Conservation (phyloP, 805 yeast species). For the Candida germanica region DNA sequence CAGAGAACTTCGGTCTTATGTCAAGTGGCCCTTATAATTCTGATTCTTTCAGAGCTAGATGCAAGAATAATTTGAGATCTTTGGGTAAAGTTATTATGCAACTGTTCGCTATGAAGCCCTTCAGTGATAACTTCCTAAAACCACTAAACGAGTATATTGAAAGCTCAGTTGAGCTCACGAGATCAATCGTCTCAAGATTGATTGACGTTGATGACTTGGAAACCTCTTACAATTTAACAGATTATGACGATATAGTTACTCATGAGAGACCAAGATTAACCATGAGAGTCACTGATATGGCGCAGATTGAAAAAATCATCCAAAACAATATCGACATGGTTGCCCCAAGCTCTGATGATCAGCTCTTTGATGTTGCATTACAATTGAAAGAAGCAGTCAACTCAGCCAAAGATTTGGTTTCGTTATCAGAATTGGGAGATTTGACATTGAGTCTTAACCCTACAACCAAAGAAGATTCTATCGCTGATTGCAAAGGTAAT, state of each 20-base stretch:
- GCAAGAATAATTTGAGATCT: constrained; percentile 51
- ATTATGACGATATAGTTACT: constrained; percentile 63
- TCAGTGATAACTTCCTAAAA: constrained; percentile 68
- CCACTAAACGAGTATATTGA: constrained; percentile 75
- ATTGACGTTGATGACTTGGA: constrained; percentile 60
- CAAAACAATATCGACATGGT: constrained; percentile 39
- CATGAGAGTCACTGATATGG: constrained; percentile 45
- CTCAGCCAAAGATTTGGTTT: constrained; percentile 39
- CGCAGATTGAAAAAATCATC: constrained; percentile 44
- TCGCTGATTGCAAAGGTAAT: constrained; percentile 54
- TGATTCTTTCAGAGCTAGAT: constrained; percentile 13
- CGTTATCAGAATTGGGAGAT: constrained; percentile 50
- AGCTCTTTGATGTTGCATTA: constrained; percentile 43
- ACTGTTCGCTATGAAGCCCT: constrained; percentile 64
- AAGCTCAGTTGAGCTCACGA: constrained; percentile 46
- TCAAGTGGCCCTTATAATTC: constrained; percentile 26
- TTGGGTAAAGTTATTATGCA: constrained; percentile 62
- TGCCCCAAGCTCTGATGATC: constrained; percentile 54
- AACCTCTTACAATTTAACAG: constrained; percentile 54
- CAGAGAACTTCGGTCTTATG: constrained; percentile 57
- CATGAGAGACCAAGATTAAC: constrained; percentile 45
- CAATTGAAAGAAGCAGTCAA: constrained; percentile 38
- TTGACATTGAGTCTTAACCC: constrained; percentile 59
- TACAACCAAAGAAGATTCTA: constrained; percentile 41
- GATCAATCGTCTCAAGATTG: constrained; percentile 43